Evolutionary conservation across 1,284 basidiomycete species (phyloP), one percentile per base, ranked within the genome.

Genomic region (Leccinum insolens): DNA sequence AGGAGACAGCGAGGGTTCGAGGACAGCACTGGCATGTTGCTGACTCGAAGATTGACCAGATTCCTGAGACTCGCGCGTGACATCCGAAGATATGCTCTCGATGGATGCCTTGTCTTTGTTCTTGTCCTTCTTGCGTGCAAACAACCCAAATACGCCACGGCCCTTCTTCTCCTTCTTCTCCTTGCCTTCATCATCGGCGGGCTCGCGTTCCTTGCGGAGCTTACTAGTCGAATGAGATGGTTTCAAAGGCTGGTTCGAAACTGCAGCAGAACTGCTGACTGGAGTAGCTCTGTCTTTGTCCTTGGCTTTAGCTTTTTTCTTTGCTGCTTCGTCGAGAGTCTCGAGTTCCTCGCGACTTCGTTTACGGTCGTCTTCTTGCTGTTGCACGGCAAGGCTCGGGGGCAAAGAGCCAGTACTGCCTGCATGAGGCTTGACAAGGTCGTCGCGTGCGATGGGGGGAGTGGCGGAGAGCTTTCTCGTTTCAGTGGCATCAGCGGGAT

Each of bases 401-500:
- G 83, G 77, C 25, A 85, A 71, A 3, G 78, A 86, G 57, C 76
- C 84, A 65, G 64, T 72, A 69, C 4, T 71, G 69, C 63, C 62
- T 68, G 72, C 14, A 34, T 63, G 65, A 68, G 58, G 68, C 68
- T 65, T 71, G 67, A 71, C 71, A 46, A 84, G 83, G 6, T 81
- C 78, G 20, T 87, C 87, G 9, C 89, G 86, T 14, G 89, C 91
- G 49, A 95, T 89, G 2, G 86, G 81, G 2, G 94, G 94, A 0
- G 94, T 95, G 63, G 87, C 89, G 2, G 89, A 90, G 67, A 95
- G 82, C 71, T 93, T 90, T 66, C 86, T 84, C 3, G 93, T 94
- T 72, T 91, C 93, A 2, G 82, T 86, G 3, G 77, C 83, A 63
- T 88, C 84, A 0, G 84, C 81, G 9, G 86, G 87, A 76, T 92